Evolutionary conservation across 768 basidiomycete species (phyloP).

Genomic region (Psilocybe azurescens): DNA sequence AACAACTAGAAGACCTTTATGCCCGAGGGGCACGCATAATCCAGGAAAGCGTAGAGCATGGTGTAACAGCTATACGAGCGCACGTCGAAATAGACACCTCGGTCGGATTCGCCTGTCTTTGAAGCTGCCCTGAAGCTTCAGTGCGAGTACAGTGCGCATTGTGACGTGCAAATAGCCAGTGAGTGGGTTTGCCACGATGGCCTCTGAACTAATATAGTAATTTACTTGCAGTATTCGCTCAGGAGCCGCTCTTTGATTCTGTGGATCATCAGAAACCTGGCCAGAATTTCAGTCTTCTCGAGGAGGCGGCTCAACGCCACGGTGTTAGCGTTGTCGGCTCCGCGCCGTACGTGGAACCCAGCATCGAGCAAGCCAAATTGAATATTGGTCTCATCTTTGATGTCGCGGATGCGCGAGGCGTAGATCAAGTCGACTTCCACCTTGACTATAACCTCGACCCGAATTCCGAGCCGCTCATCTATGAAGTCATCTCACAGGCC

Average conservation of each 20-base stretch:
- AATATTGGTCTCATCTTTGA: slow-evolving; percentile 61
- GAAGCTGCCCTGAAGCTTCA: slow-evolving; percentile 55
- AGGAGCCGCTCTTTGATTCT: slow-evolving; percentile 58
- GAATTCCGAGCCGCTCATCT: slow-evolving; percentile 54
- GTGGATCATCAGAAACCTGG: slow-evolving; percentile 40
- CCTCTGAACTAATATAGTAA: not conserved
- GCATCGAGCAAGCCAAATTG: slow-evolving; percentile 46
- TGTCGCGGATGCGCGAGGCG: slow-evolving; percentile 41
- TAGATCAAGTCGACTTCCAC: slow-evolving; percentile 64
- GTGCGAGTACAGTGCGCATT: slow-evolving; percentile 47
- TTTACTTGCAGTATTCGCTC: slow-evolving; percentile 55
- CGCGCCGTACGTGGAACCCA: slow-evolving; percentile 68
- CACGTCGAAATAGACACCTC: slow-evolving; percentile 67
- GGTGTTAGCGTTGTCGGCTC: slow-evolving; percentile 63
- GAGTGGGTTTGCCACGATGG: slow-evolving; percentile 13
- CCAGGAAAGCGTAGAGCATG: slow-evolving; percentile 59
- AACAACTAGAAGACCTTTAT: slow-evolving; percentile 49
- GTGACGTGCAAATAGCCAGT: slow-evolving; percentile 67
- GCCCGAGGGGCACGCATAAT: slow-evolving; percentile 58
- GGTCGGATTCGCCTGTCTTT: slow-evolving; percentile 62
- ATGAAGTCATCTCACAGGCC: slow-evolving; percentile 52
- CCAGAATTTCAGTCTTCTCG: slow-evolving; percentile 50
- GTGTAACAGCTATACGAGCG: slow-evolving; percentile 72
- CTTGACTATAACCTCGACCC: slow-evolving; percentile 70
- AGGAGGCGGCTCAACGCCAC: slow-evolving; percentile 40